Evolutionary conservation across 805 yeast genomes (phyloP).

Genomic region (Metschnikowia matae): DNA sequence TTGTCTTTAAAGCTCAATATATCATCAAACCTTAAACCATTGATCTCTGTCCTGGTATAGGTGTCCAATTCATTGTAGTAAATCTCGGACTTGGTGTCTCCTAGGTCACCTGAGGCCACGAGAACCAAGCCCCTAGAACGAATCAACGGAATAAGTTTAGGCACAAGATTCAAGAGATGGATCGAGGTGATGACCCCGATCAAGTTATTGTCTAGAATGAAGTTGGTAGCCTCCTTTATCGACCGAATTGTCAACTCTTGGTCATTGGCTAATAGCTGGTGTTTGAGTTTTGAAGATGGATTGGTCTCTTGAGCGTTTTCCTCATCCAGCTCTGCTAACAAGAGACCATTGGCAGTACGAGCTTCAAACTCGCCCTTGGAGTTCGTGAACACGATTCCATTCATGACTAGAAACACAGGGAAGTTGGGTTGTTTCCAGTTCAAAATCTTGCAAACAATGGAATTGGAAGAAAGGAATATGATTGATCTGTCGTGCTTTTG

Average conservation of each 20-base stretch:
- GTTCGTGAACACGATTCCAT: slow-evolving; percentile 47
- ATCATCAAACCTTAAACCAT: slow-evolving; percentile 64
- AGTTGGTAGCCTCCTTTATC: slow-evolving; percentile 75
- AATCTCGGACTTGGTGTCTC: slow-evolving; percentile 20
- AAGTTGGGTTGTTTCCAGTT: slow-evolving; percentile 99
- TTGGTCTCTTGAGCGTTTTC: slow-evolving; percentile 1
- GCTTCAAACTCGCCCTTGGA: slow-evolving; percentile 30
- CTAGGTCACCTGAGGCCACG: slow-evolving; percentile 57
- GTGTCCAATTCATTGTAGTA: slow-evolving; percentile 30
- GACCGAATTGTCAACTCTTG: slow-evolving; percentile 53
- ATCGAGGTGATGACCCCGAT: slow-evolving; percentile 79
- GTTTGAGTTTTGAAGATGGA: slow-evolving; percentile 11
- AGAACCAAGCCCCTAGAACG: slow-evolving; percentile 77
- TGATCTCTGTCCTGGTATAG: slow-evolving; percentile 46
- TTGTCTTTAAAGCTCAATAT: slow-evolving; percentile 63
- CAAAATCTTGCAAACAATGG: slow-evolving; percentile 85
- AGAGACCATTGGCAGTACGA: slow-evolving; percentile 38
- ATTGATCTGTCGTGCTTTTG: slow-evolving; percentile 48
- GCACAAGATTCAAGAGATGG: slow-evolving; percentile 66
- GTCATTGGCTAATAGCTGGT: slow-evolving; percentile 25
- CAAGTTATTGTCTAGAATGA: slow-evolving; percentile 77
- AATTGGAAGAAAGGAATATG: slow-evolving; percentile 80
- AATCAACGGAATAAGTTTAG: slow-evolving; percentile 68
- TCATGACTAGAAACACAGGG: slow-evolving; percentile 85
- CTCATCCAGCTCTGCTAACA: slow-evolving; percentile 22